These are phyloP conservation scores for Agrostemma githago DNA, from an alignment of 148 eudicot species.

Conservation along the genomic window DNA sequence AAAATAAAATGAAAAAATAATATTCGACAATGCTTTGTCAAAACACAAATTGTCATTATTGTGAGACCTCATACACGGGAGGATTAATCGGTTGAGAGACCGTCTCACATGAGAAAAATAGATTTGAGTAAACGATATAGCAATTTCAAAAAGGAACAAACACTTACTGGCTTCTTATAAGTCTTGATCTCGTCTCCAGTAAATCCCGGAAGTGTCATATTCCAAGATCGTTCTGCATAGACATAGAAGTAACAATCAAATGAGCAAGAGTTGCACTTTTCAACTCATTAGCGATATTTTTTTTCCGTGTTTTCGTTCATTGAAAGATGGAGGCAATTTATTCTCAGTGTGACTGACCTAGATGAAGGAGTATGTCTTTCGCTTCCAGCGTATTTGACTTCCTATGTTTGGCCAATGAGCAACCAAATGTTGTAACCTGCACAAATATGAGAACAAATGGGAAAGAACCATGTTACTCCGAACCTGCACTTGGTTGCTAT, in stretches of 20 bases:
- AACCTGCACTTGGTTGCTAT: too few relatives aligned
- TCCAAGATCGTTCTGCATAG: conserved; percentile 82
- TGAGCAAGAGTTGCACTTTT: neutral
- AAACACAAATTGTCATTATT: too few relatives aligned
- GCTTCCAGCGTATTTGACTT: conserved; percentile 86
- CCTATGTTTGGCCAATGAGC: conserved; percentile 95
- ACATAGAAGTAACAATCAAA: neutral
- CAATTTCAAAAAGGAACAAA: neutral
- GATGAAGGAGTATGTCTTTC: conserved; percentile 86
- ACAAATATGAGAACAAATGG: conserved; percentile 9
- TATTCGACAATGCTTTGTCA: neutral
- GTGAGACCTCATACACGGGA: too few relatives aligned
- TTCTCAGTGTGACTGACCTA: conserved; percentile 49
- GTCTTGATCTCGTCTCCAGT: conserved; percentile 77
- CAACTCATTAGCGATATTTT: neutral
- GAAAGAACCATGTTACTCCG: neutral
- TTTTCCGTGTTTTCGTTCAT: neutral
- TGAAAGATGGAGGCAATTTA: neutral
- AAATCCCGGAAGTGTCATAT: conserved; percentile 86
- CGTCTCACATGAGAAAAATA: too few relatives aligned
- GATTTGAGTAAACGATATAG: neutral
- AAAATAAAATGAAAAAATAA: too few relatives aligned
- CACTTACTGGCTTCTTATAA: conserved; percentile 68
- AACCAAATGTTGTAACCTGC: conserved; percentile 86
- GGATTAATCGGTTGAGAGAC: too few relatives aligned